These are phyloP conservation scores for Auxenochlorella protothecoides DNA, from an alignment of 139 green algal genomes.

Conservation along the genomic window DNA sequence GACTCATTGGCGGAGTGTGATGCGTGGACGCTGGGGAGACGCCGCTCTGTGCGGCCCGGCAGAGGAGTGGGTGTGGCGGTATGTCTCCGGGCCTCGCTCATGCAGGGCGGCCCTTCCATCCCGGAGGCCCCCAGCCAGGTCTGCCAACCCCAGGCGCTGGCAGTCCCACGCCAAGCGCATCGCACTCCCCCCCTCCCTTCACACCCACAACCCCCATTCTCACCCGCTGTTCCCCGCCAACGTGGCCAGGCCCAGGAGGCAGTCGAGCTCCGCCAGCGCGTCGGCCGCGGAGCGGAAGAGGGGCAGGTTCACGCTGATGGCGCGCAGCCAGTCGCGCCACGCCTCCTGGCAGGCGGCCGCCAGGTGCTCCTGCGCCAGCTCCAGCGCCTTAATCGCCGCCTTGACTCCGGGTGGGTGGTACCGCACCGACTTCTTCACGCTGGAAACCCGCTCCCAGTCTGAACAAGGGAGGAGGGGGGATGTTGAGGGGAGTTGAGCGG, in stretches of 20 bases:
- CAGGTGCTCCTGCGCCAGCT: slow-evolving; percentile 43
- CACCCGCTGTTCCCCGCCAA: slow-evolving; percentile 35
- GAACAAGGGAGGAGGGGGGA: neutral
- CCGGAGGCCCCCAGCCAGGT: neutral
- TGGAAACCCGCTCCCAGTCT: slow-evolving; percentile 49
- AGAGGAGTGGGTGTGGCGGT: too few species aligned
- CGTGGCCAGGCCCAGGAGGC: slow-evolving; percentile 51
- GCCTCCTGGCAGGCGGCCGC: slow-evolving; percentile 26
- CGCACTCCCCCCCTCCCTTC: neutral
- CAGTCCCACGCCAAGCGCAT: neutral
- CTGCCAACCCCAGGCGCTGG: slow-evolving; percentile 13
- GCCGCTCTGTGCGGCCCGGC: too few species aligned
- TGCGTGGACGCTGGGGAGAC: too few species aligned
- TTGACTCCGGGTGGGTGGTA: slow-evolving; percentile 59
- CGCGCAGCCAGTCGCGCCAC: slow-evolving; percentile 43
- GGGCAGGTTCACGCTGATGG: slow-evolving; percentile 38
- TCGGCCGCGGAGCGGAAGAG: slow-evolving; percentile 39
- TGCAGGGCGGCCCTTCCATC: too few species aligned
- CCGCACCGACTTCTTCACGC: slow-evolving; percentile 63
- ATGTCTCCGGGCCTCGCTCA: too few species aligned
- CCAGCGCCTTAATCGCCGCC: slow-evolving; percentile 28
- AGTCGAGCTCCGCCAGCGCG: slow-evolving; percentile 65
- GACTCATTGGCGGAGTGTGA: too few species aligned
- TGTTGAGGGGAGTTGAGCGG: neutral
- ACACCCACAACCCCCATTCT: slow-evolving; percentile 1